Evolutionary conservation across 768 basidiomycete species (phyloP), one percentile per base, ranked within the genome.

Genomic region (Lactarius akahatsu): DNA sequence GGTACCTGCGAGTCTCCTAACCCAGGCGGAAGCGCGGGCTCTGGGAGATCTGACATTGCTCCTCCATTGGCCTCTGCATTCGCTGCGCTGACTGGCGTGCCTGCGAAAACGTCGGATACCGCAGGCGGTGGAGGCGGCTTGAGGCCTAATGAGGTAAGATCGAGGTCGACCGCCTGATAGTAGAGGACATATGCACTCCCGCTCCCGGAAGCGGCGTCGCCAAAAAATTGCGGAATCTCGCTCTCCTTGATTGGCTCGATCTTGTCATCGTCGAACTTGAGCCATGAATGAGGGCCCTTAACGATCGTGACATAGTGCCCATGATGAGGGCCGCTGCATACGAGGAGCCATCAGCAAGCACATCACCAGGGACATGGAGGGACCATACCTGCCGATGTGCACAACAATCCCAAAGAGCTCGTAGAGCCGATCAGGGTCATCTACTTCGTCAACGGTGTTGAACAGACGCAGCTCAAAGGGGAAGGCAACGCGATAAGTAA

Each of bases 261-360:
- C 66, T 86, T 91, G 71, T 97, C 94, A 76, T 99, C 97, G 78
- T 99, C 97, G 72, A 98, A 98, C 58, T 96, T 82, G 66, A 94
- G 82, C 97, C 97, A 99, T 58, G 83, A 76, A 2, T 73, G 90
- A 67, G 85, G 82, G 2, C 91, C 90, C 75, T 92, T 94, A 76
- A 98, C 90, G 72, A 98, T 89, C 71, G 96, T 91, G 71, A 98
- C 88, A 76, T 99, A 99, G 80, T 99, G 97, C 0, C 97, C 97
- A 72, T 98, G 97, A 74, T 97, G 91, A n/a, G 95, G 95, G 6
- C 96, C 96, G 72, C 96, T 97, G 73, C 1, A 63, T 69, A 55
- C 47, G 73, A 59, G 59, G 38, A 9, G 38, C 23, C 5, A 30
- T 65, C 36, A 60, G 64, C 58, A 34, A 34, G n/a, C 13, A 57